Base-by-base conservation (phyloP, 768 basidiomycete genomes). In the Rubroboletus satanas region DNA sequence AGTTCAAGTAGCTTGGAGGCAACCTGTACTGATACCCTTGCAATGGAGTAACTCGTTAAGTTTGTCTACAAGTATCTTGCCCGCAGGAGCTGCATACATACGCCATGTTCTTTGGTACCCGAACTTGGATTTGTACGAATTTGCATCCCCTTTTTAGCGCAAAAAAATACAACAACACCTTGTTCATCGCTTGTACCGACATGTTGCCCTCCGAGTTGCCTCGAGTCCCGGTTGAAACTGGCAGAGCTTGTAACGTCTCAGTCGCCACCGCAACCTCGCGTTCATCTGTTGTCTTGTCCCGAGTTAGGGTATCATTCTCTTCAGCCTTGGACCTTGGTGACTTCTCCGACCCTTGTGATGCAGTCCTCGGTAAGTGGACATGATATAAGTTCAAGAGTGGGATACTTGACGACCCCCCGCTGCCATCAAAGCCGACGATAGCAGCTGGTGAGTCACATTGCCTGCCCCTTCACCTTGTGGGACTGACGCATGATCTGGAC, bases 231-330 rank as follows among this genome's bases (percentile, higher is more conserved):
- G 31, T 26, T 44, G 31, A 47, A 51, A 45, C n/a, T 33, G 37
- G 32, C 29, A 36, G 28, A 46, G n/a, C 49, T 39, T 42, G 26
- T 38, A 48, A 57, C 28, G 31, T 44, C 51, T 46, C 23, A 42
- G 65, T 69, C 57, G 59, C 53, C 54, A 70, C 49, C 58, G 57
- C 61, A 55, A 69, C 65, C 28, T 52, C 39, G 49, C n/a, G 41
- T 52, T 51, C 18, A 28, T 52, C 26, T 29, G 21, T 33, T 32
- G 8, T 51, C 55, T 70, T 70, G 66, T 70, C 55, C 64, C 43
- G 26, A 23, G 49, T 66, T 56, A 60, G 54, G 65, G 49, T 18
- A 47, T 51, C 32, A 23, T 70, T 61, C 51, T 61, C 50, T 45
- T 57, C 28, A 55, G 9, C 41, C 28, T 45, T 46, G 35, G 31